Percentiles rank a stretch among this genome's conserved stretches.
These are phyloP conservation scores for Blastocystis sp. DNA, from an alignment of 352 stramenopile genomes.

Conservation along the genomic window DNA sequence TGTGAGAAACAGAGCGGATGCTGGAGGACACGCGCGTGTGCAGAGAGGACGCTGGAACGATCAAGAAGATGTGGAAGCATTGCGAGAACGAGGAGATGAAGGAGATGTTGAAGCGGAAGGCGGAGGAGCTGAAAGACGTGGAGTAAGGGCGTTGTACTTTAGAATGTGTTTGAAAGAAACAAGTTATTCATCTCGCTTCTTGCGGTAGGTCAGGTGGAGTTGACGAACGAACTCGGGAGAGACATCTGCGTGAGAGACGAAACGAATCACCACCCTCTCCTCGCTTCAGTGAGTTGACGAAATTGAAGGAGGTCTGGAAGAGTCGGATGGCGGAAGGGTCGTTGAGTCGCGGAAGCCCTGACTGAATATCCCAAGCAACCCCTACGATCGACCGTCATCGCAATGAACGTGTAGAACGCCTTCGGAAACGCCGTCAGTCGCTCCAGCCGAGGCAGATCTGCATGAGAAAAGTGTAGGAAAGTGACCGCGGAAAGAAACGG, in stretches of 20 bases:
- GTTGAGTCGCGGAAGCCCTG: background rate
- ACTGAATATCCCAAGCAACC: too few relatives aligned
- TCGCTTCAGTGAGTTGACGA: background rate
- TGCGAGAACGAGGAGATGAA: conserved; percentile 38
- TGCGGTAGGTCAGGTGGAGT: background rate
- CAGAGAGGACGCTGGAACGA: conserved; percentile 25
- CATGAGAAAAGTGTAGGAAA: background rate
- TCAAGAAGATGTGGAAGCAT: background rate
- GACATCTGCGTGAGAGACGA: background rate
- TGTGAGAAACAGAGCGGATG: background rate
- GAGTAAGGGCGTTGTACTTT: background rate
- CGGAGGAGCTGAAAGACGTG: background rate
- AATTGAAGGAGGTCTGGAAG: conserved; percentile 11
- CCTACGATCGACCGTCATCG: background rate
- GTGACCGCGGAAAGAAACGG: background rate
- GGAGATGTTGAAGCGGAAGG: background rate
- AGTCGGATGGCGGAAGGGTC: background rate
- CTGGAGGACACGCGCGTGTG: background rate
- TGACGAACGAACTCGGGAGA: background rate
- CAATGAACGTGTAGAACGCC: conserved; percentile 24
- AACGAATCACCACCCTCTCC: background rate
- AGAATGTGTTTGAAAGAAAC: background rate
- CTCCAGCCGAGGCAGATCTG: background rate
- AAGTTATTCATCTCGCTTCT: background rate
- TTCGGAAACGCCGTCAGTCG: background rate